Percentiles rank a stretch among this genome's conserved stretches.
Conservation (phyloP, 2,329 filamentous ascomycete genomes). For the Aspergillus ustus region DNA sequence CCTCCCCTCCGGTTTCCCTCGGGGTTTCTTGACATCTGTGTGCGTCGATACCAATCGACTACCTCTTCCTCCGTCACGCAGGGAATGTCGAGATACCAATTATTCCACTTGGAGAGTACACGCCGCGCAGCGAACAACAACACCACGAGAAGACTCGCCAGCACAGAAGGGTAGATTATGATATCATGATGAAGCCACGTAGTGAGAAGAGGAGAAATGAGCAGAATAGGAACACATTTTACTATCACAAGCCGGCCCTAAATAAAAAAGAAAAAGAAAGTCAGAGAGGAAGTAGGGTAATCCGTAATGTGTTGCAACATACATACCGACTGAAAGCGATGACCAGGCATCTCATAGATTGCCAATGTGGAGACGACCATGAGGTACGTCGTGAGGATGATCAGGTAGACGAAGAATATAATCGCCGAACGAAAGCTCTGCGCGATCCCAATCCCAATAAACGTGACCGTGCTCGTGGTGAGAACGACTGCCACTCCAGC, state of each 20-base stretch:
- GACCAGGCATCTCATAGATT: slow-evolving; percentile 55
- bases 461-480: slow-evolving; percentile 57
- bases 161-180: slow-evolving; percentile 58
- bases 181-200: slow-evolving; percentile 58
- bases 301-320: not conserved
- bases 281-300: no score
- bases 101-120: slow-evolving; percentile 61
- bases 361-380: slow-evolving; percentile 54
- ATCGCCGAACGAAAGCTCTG: slow-evolving; percentile 52
- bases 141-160: slow-evolving; percentile 56
- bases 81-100: slow-evolving; percentile 52
- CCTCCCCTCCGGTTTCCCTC: not conserved
- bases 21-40: slow-evolving; percentile 34
- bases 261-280: not conserved
- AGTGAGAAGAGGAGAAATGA: slow-evolving; percentile 60
- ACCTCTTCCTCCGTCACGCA: slow-evolving; percentile 41
- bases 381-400: slow-evolving; percentile 62
- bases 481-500: slow-evolving; percentile 55
- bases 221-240: slow-evolving; percentile 58
- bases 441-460: slow-evolving; percentile 54
- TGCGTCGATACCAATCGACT: slow-evolving; percentile 43
- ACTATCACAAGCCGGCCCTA: slow-evolving; percentile 59
- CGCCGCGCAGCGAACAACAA: slow-evolving; percentile 58
- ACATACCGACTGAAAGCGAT: slow-evolving; percentile 52
- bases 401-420: slow-evolving; percentile 63